Conservation (phyloP, 2,329 filamentous ascomycete genomes). For the Neophaeococcomyces mojaviensis region DNA sequence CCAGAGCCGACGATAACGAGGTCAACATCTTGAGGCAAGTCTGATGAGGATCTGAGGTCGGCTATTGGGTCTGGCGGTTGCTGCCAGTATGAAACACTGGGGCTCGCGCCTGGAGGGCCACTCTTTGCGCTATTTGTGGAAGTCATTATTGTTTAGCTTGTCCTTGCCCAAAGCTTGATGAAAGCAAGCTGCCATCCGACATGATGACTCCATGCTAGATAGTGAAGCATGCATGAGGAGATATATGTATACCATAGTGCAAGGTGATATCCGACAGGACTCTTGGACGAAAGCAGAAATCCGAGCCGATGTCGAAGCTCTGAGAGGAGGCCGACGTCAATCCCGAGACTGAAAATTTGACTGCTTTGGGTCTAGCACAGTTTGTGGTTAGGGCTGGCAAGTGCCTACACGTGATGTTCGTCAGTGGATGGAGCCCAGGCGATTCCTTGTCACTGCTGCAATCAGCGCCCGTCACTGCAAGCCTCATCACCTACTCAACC, state of each 20-base stretch:
- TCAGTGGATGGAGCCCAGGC: too few relatives aligned
- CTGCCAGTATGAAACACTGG: slow-evolving; percentile 32
- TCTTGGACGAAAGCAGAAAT: neutral
- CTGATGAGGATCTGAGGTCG: slow-evolving; percentile 12
- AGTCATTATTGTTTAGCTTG: slow-evolving; percentile 24
- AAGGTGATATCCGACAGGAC: slow-evolving; percentile 1
- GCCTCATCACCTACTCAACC: neutral
- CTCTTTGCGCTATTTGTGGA: slow-evolving; percentile 18
- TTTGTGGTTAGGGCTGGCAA: too few relatives aligned
- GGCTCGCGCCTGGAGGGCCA: slow-evolving; percentile 29
- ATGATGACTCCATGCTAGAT: neutral
- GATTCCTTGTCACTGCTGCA: neutral
- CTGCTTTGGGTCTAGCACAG: too few relatives aligned
- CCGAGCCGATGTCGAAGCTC: neutral
- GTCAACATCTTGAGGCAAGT: slow-evolving; percentile 25
- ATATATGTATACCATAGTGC: neutral
- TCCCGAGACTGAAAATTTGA: neutral
- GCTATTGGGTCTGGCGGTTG: slow-evolving; percentile 23
- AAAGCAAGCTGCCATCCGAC: too few relatives aligned
- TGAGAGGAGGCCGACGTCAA: neutral
- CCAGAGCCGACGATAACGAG: slow-evolving; percentile 32
- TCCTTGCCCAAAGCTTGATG: slow-evolving; percentile 8
- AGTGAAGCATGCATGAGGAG: neutral
- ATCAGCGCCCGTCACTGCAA: neutral
- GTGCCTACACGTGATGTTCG: too few relatives aligned